Conservation (phyloP, 306 rosid genomes). For the Fagus crenata region DNA sequence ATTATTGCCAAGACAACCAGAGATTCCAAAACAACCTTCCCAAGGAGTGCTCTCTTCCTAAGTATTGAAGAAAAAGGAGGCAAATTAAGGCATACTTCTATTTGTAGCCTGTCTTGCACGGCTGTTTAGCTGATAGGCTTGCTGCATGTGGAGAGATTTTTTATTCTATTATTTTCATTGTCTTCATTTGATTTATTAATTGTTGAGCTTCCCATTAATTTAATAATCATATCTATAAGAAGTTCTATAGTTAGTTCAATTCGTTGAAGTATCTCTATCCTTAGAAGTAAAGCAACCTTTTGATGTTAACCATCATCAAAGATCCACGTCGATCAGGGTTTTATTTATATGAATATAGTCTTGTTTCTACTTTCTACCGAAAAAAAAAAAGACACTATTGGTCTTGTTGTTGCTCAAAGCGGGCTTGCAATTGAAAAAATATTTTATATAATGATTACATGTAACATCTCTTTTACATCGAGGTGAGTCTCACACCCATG, state of each 20-base stretch:
- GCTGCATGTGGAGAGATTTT: not conserved
- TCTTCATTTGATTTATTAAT: not conserved
- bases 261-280: conserved; percentile 25
- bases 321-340: no score
- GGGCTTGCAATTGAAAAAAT: no score
- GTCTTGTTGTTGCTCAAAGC: no score
- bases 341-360: no score
- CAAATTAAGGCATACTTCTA: not conserved
- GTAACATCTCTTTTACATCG: no score
- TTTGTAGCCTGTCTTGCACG: not conserved
- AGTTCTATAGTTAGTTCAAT: conserved; percentile 11
- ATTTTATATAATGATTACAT: no score
- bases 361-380: no score
- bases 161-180: not conserved
- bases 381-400: no score
- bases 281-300: conserved; percentile 32
- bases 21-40: conserved; percentile 82
- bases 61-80: conserved; percentile 47
- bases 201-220: not conserved
- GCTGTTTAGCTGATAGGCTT: not conserved
- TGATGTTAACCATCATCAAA: not conserved
- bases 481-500: no score
- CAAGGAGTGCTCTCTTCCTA: conserved; percentile 80
- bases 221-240: not conserved
- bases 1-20: conserved; percentile 64